Evolutionary conservation across 345 rosid genomes (phyloP), one percentile per base, ranked within the genome.

Genomic region (Salix suchowensis): DNA sequence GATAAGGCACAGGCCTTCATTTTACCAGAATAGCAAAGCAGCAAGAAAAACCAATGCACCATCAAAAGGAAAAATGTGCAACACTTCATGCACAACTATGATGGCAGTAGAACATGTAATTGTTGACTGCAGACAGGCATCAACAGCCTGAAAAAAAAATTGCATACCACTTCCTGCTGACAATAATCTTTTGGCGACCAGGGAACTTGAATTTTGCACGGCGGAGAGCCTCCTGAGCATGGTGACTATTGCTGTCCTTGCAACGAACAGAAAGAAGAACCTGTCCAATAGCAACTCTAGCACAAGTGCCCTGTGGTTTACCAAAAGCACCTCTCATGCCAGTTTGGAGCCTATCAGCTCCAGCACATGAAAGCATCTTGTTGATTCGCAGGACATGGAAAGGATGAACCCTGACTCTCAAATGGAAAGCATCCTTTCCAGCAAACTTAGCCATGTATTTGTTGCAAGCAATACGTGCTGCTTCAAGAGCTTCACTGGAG

Each of bases 321-420:
- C 96, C 96, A 23, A 89, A 91, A 74, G 96, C 96, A 76, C 96
- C 96, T 72, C 92, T 83, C 93, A 89, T 91, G 40, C 93, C 96
- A 32, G 93, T 91, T 80, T 91, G 96, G 32, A 91, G 93, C 87
- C 96, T 89, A 87, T 91, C 92, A 82, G 96, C 96, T 40, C 96
- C 96, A 67, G 96, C 96, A 82, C 96, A 89, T 0, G 96, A 91
- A 81, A 91, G 93, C 96, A 91, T 91, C 85, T 91, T 89, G 87
- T 89, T 91, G 81, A 91, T 91, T 39, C 96, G 88, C 72, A 91
- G 42, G 69, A 91, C 96, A 86, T 91, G 96, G 86, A 89, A 91
- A 6, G 93, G 93, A 75, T 91, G 96, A 66, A 91, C 96, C 67
- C 93, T 81, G 61, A 89, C 92, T 34, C 96, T 86, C 80, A 91